phyloP scores from a whole-genome alignment of 2,329 filamentous ascomycete genomes.

The Xylaria sp. region DNA sequence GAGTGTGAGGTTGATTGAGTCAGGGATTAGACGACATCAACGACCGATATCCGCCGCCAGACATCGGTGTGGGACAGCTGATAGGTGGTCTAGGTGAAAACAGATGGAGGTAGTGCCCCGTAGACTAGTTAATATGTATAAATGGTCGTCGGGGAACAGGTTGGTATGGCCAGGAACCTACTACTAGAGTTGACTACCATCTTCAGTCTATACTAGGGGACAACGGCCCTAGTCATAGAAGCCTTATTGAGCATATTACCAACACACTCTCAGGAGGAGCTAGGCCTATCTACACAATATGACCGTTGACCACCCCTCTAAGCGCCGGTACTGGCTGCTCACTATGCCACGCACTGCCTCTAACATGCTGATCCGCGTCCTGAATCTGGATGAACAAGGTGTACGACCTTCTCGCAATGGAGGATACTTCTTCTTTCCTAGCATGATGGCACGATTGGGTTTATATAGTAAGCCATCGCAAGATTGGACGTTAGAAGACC shows the following conservation, averaged over 20 bases:
- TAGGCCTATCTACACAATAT: conserved; percentile 7
- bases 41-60: background rate
- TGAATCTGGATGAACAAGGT: conserved; percentile 25
- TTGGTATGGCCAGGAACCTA: no score
- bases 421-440: conserved; percentile 29
- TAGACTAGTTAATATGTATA: conserved; percentile 4
- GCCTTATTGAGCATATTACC: background rate
- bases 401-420: conserved; percentile 20
- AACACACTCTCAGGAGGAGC: background rate
- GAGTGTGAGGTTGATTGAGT: background rate
- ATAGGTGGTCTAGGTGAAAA: background rate
- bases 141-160: background rate
- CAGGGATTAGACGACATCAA: background rate
- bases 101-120: background rate
- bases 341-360: conserved; percentile 30
- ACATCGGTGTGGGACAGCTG: background rate
- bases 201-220: background rate
- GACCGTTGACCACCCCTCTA: conserved; percentile 13
- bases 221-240: background rate
- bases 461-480: conserved; percentile 3
- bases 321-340: conserved; percentile 28
- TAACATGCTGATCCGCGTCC: conserved; percentile 27
- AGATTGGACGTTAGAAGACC: conserved; percentile 16
- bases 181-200: background rate
- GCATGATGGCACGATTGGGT: background rate